Evolutionary conservation across 306 rosid species (phyloP).

Genomic region (Psophocarpus tetragonolobus): DNA sequence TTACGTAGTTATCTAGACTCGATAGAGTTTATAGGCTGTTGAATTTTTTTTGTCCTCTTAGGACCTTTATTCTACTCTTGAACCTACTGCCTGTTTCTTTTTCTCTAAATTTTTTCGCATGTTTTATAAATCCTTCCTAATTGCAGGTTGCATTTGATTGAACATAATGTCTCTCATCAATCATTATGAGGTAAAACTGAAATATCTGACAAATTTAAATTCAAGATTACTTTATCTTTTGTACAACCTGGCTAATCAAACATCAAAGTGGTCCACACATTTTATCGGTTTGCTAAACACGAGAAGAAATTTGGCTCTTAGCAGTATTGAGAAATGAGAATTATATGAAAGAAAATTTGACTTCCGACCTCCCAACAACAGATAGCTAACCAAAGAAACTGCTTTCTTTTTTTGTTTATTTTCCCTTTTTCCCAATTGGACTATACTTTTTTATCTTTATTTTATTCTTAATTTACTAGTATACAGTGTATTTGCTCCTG

Average conservation of each 20-base stretch:
- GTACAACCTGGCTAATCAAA: slow-evolving; percentile 19
- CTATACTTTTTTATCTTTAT: background rate
- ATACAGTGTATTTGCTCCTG: background rate
- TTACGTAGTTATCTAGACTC: slow-evolving; percentile 3
- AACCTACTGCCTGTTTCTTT: slow-evolving; percentile 13
- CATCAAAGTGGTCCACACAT: slow-evolving; percentile 34
- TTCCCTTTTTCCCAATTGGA: background rate
- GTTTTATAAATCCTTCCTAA: slow-evolving; percentile 7
- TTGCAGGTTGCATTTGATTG: slow-evolving; percentile 2
- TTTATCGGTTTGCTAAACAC: slow-evolving; percentile 12
- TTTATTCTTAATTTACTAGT: slow-evolving; percentile 6
- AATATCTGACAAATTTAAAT: background rate
- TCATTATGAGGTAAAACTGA: slow-evolving; percentile 21
- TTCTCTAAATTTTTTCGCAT: slow-evolving; percentile 1
- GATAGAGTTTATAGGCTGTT: slow-evolving; percentile 19
- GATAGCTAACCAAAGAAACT: background rate
- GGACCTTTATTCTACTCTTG: slow-evolving; percentile 5
- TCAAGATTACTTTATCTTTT: slow-evolving; percentile 12
- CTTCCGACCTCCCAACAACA: background rate
- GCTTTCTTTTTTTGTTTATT: background rate
- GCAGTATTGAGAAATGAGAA: slow-evolving; percentile 31
- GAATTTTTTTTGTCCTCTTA: background rate
- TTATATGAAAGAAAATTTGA: background rate
- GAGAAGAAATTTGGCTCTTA: slow-evolving; percentile 26
- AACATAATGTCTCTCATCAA: slow-evolving; percentile 29